Evolutionary conservation across 164 flowering plant genomes (phyloP), one percentile per base, ranked within the genome.

Genomic region (Tinospora cordifolia): DNA sequence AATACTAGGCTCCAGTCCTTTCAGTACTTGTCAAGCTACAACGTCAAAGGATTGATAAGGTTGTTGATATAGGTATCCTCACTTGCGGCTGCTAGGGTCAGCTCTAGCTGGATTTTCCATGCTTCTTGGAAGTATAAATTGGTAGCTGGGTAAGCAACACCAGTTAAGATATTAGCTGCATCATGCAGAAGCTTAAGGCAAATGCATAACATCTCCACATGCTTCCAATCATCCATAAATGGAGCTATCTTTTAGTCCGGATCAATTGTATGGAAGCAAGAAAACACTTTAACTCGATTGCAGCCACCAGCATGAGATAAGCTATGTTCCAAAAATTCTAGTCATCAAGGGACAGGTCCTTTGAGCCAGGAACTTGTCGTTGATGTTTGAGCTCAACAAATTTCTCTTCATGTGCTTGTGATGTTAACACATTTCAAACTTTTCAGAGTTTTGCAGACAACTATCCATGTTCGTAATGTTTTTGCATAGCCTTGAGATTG

Each of bases 181-280:
- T 91, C 93, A 74, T 76, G 80, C 6, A 93, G 77, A 62, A 77
- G 74, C 75, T 83, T 87, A 82, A 93, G 76, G 79, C 75, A 87
- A 19, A 74, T 27, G 73, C 89, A 88, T 6, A 90, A 78, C 34
- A 79, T 80, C 69, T 84, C 94, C 19, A 84, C 82, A 73, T 81
- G 86, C 77, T 74, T 83, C 98, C 98, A 93, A 8, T 93, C 98
- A 65, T 90, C 94, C 81, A 78, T 68, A 15, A 93, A 79, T 11
- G 79, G 84, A 14, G 87, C 73, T 36, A 69, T 75, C 69, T 71
- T 79, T 75, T 85, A 86, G 68, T 82, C 79, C 41, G 85, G 84
- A 77, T 87, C 88, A 62, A 67, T 78, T 14, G 86, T 80, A 75
- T 85, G 90, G 69, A 91, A 79, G 74, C 86, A 85, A 60, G 82